Base-by-base conservation (phyloP, 139 green algal genomes). In the Nannochloris sp. region DNA sequence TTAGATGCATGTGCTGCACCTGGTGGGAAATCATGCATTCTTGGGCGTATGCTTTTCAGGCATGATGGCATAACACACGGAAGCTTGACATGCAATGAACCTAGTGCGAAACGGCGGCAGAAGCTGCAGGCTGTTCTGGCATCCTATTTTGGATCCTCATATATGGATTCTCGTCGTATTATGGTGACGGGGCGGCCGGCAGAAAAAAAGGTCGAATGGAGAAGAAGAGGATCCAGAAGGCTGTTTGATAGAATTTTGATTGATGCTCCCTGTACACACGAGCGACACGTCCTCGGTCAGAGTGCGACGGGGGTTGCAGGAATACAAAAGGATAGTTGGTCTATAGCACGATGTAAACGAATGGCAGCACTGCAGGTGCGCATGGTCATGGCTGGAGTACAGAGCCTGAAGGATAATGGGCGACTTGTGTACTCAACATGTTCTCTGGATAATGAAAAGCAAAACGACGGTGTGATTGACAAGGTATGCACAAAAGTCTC, bases 401-500 rank as follows among this genome's bases (percentile, higher is more conserved):
- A 75, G 23, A 60, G 67, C 4, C 49, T 89, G 36, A 78, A 73
- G 36, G 56, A 64, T 11, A 79, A 82, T 14, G 82, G 82, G 6
- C 54, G 66, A 9, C 66, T 88, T 34, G 78, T 89, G 9, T 88
- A 89, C 70, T 75, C 60, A 67, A 88, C 82, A n/a, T 87, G 82
- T 70, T 80, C 69, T 57, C 50, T 89, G 15, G 36, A 56, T 4
- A 48, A 9, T 40, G 65, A 3, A 18, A 75, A 12, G 67, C 50
- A 88, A 60, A 89, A 88, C 49, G 82, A 89, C 48, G 23, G 56
- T 4, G 75, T 88, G 15, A 67, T 88, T 24, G 51, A 71, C 7
- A 65, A 57, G 31, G 61, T 77, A 44, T 66, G 83, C 18, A 18
- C 50, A 4, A 63, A 61, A 4, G 54, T 34, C 10, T 21, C 18